Evolutionary conservation across 176 grass and related monocot genomes (phyloP).

Genomic region (Lolium perenne): DNA sequence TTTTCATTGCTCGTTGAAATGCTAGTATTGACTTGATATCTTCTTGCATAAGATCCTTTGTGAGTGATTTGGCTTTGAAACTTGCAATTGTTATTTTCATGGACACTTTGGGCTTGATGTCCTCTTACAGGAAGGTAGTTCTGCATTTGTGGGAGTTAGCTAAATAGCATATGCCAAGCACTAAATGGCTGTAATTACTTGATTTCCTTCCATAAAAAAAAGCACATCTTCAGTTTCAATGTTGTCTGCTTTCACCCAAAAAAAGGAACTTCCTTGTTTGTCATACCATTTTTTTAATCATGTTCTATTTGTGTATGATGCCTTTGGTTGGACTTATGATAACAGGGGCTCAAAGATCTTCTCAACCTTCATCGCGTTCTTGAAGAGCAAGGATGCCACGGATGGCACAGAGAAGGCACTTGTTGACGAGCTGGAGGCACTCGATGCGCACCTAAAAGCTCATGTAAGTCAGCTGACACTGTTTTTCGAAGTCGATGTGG

Average conservation of each 20-base stretch:
- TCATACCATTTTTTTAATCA: background rate
- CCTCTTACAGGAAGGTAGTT: background rate
- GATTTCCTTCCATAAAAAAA: background rate
- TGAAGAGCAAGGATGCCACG: slow-evolving; percentile 85
- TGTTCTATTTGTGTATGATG: background rate
- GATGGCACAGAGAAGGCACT: slow-evolving; percentile 76
- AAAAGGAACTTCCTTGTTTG: background rate
- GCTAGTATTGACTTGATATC: no score
- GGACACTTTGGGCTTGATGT: background rate
- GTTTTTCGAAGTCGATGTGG: background rate
- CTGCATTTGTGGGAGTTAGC: background rate
- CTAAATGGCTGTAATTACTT: background rate
- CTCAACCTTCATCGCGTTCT: slow-evolving; percentile 64
- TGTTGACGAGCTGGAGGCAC: slow-evolving; percentile 63
- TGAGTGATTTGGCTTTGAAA: no score
- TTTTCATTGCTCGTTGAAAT: no score
- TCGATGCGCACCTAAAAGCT: slow-evolving; percentile 73
- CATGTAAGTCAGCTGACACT: slow-evolving; percentile 57
- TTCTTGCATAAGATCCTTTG: no score
- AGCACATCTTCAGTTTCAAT: background rate
- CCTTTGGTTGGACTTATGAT: slow-evolving; percentile 19
- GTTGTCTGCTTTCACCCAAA: background rate
- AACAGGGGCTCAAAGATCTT: slow-evolving; percentile 93
- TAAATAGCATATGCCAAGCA: slow-evolving; percentile 1
- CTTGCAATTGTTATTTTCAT: background rate